Evolutionary conservation across 2,329 filamentous ascomycete genomes (phyloP), one percentile per base, ranked within the genome.

Genomic region (Scedosporium minutisporum): DNA sequence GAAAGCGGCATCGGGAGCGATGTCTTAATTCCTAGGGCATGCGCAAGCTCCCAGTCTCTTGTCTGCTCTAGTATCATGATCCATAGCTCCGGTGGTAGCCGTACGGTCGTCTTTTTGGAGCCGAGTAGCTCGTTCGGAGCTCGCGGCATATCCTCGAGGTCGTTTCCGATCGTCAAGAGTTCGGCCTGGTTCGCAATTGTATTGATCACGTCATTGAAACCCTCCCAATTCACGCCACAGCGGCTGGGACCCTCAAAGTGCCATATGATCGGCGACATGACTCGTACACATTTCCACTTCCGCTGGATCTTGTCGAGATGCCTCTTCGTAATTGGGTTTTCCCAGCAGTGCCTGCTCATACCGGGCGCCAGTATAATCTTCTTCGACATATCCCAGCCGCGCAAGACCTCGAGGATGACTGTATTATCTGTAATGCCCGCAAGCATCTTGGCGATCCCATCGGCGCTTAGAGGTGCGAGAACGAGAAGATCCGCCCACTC

Each of bases 281-380:
- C 86, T 65, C 88, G 84, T 61, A 96, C 84, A 91, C 91, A 96
- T 61, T 87, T 87, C 91, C 91, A 96, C 72, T 91, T 93, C 65
- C 85, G 80, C 66, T 87, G 83, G 51, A 96, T 85, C 75, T 96
- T 95, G 74, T 85, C 88, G 65, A 96, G 82, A 71, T 96, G 92
- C 69, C 91, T 89, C 76, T 90, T 90, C 16, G 91, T 96, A 76
- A 93, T 87, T 2, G 92, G 91, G 69, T 95, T 92, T 71, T 93
- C 87, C 91, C 91, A 96, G 86, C 93, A 92, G 64, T 89, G 83
- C 1, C 85, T 86, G 41, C 90, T 93, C 92, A 97, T 96, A 66
- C 90, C 91, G 0, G 93, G 92, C 6, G 96, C 87, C 63, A 97
- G 77, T 58, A 96, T 76, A 33, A 96, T 89, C 68, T 88, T 89